phyloP scores from a whole-genome alignment of 2,329 filamentous ascomycete species.

The Elsinoe fawcettii region DNA sequence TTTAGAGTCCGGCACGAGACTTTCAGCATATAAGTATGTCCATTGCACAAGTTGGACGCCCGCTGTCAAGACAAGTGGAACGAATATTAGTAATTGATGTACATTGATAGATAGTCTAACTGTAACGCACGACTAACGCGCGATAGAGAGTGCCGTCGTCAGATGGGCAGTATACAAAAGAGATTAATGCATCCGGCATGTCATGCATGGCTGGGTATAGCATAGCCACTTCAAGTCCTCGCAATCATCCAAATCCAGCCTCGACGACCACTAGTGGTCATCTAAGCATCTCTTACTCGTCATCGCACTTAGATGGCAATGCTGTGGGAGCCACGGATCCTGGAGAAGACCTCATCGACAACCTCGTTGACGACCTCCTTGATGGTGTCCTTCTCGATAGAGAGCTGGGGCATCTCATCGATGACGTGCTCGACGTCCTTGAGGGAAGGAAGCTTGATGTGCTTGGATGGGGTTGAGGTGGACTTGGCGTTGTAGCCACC shows the following conservation, averaged over 20 bases:
- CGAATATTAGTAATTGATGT: slow-evolving; percentile 10
- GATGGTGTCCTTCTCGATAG: slow-evolving; percentile 31
- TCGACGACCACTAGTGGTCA: neutral
- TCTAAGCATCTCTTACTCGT: neutral
- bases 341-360: slow-evolving; percentile 43
- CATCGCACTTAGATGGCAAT: neutral
- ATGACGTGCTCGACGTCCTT: slow-evolving; percentile 41
- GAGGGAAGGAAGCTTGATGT: slow-evolving; percentile 27
- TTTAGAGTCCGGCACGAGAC: too few relatives aligned
- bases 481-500: slow-evolving; percentile 59
- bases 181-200: slow-evolving; percentile 6
- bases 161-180: slow-evolving; percentile 10
- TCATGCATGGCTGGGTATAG: slow-evolving; percentile 12
- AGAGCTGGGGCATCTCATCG: slow-evolving; percentile 35
- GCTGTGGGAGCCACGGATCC: slow-evolving; percentile 12
- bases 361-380: slow-evolving; percentile 43
- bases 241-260: neutral
- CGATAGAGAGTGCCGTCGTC: neutral
- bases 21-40: too few relatives aligned
- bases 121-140: slow-evolving; percentile 7
- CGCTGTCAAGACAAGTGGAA: neutral
- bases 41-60: too few relatives aligned
- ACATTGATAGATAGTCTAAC: slow-evolving; percentile 14
- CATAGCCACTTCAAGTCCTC: neutral
- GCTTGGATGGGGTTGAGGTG: slow-evolving; percentile 21